Conservation (phyloP, 495 filamentous ascomycete genomes). For the Daldinia loculata region DNA sequence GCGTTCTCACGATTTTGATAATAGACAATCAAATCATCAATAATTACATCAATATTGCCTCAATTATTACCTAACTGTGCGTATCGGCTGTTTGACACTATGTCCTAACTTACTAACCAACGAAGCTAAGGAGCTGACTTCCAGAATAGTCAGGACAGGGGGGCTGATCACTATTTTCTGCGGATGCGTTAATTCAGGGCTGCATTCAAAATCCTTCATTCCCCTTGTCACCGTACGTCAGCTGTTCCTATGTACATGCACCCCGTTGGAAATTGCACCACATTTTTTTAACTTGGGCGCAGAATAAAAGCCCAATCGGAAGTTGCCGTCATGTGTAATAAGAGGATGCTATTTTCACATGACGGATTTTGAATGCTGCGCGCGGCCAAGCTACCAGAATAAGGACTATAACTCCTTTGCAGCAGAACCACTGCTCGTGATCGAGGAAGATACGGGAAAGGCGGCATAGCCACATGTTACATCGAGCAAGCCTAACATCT, state of each 20-base stretch:
- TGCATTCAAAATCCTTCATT: slow-evolving; percentile 5
- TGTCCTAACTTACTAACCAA: neutral
- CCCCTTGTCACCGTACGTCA: slow-evolving; percentile 9
- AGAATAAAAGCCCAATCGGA: neutral
- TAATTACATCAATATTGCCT: too few relatives aligned
- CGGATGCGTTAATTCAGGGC: neutral
- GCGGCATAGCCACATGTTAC: neutral
- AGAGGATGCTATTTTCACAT: neutral
- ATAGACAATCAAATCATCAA: too few relatives aligned
- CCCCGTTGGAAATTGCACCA: slow-evolving; percentile 8
- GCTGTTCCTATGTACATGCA: slow-evolving; percentile 11
- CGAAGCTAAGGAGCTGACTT: slow-evolving; percentile 32
- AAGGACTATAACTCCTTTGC: neutral
- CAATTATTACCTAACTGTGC: too few relatives aligned
- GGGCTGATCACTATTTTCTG: slow-evolving; percentile 31
- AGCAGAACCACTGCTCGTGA: neutral
- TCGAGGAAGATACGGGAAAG: neutral
- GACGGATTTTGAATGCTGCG: neutral
- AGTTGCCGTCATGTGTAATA: neutral
- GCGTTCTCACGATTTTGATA: too few relatives aligned
- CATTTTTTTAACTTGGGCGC: neutral
- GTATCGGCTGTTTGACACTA: too few relatives aligned
- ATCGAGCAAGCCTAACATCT: neutral
- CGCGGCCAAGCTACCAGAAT: neutral
- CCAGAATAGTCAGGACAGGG: slow-evolving; percentile 18